phyloP scores from a whole-genome alignment of 495 filamentous ascomycete species.

The Xylaria venustula region DNA sequence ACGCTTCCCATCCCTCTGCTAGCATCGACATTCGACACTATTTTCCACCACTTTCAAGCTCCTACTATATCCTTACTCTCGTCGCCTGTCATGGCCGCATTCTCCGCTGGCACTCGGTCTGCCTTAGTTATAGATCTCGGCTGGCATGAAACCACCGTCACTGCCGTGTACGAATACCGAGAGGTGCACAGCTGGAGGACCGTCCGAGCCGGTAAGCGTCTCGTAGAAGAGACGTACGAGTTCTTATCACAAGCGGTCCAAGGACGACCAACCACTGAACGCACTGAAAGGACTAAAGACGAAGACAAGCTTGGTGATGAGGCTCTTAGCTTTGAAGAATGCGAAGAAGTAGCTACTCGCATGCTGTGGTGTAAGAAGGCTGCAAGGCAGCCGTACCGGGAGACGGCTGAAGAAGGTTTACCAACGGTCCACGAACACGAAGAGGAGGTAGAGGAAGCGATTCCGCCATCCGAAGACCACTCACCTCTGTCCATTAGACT shows the following conservation, averaged over 20 bases:
- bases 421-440: constrained; percentile 52
- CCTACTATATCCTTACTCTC: constrained; percentile 81
- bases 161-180: constrained; percentile 83
- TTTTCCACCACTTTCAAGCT: constrained; percentile 77
- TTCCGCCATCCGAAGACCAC: constrained; percentile 23
- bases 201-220: constrained; percentile 67
- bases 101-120: constrained; percentile 77
- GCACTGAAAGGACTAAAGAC: constrained; percentile 15
- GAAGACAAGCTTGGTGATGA: constrained; percentile 30
- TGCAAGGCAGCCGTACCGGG: constrained; percentile 20
- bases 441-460: constrained; percentile 37
- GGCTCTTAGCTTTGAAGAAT: constrained; percentile 65
- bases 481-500: constrained; percentile 47
- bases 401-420: constrained; percentile 32
- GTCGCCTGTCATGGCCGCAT: constrained; percentile 65
- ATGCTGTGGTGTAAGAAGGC: constrained; percentile 70
- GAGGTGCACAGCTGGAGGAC: constrained; percentile 67
- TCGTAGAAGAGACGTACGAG: constrained; percentile 67
- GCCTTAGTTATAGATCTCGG: constrained; percentile 85
- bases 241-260: constrained; percentile 49
- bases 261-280: constrained; percentile 17
- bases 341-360: constrained; percentile 70
- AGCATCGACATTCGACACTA: constrained; percentile 65
- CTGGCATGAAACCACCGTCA: constrained; percentile 84
- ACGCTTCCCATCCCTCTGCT: constrained; percentile 75